Evolutionary conservation across 345 rosid species (phyloP).

Genomic region (Aethionema arabicum): DNA sequence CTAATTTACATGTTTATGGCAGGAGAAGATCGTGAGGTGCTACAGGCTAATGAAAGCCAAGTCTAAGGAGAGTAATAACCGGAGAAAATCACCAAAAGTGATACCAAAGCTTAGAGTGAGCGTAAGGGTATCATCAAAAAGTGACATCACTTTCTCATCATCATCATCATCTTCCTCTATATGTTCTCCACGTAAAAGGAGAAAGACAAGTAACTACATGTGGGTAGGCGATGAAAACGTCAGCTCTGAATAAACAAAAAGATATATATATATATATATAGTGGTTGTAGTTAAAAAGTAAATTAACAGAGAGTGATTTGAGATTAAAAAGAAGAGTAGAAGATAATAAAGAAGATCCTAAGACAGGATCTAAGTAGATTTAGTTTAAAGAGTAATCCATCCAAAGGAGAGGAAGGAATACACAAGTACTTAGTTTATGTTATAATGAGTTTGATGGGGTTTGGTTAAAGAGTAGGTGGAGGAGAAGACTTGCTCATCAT

Average conservation of each 20-base stretch:
- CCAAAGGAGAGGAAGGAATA: slow-evolving; percentile 26
- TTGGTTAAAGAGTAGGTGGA: slow-evolving; percentile 42
- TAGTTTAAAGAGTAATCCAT: slow-evolving; percentile 14
- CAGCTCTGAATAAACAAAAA: slow-evolving; percentile 16
- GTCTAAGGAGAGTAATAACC: slow-evolving; percentile 42
- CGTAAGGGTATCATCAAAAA: slow-evolving; percentile 47
- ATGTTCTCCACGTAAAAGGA: slow-evolving; percentile 55
- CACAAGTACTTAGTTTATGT: slow-evolving; percentile 26
- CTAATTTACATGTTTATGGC: background rate
- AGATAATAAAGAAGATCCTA: slow-evolving; percentile 15
- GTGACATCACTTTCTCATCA: slow-evolving; percentile 35
- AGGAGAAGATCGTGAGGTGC: slow-evolving; percentile 84
- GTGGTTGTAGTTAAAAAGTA: slow-evolving; percentile 36
- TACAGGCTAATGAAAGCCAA: slow-evolving; percentile 74
- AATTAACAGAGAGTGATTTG: slow-evolving; percentile 44
- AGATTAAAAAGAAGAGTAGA: slow-evolving; percentile 30
- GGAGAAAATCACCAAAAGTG: slow-evolving; percentile 52
- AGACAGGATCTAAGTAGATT: slow-evolving; percentile 5
- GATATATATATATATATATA: too few relatives aligned
- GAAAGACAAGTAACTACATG: slow-evolving; percentile 59
- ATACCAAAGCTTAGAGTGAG: slow-evolving; percentile 67
- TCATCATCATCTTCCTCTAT: slow-evolving; percentile 56
- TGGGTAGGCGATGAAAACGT: slow-evolving; percentile 54
- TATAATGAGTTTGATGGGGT: slow-evolving; percentile 24
- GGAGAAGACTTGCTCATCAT: slow-evolving; percentile 52